Conservation (phyloP, 257 asterid species). For the Solanum infundibuliforme region DNA sequence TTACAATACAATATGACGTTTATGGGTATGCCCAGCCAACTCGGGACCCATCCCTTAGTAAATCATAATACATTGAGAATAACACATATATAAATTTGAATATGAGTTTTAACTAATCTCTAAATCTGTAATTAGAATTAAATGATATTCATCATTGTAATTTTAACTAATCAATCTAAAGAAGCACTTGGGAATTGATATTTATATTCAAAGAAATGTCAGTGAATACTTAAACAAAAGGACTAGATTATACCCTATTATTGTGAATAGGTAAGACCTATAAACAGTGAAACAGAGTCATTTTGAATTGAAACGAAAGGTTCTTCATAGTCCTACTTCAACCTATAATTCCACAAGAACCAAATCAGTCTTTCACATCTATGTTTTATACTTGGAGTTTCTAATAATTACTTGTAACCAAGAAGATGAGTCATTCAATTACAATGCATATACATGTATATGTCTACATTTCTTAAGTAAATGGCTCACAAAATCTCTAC, state of each 20-base stretch:
- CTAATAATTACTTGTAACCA: neutral
- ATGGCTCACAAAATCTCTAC: too few relatives aligned
- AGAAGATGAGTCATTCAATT: neutral
- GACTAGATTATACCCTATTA: neutral
- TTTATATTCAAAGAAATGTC: neutral
- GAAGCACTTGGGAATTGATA: too few relatives aligned
- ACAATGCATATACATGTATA: neutral
- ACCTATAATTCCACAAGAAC: neutral
- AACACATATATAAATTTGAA: too few relatives aligned
- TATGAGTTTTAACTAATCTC: too few relatives aligned
- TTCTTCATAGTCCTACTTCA: neutral
- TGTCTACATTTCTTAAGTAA: neutral
- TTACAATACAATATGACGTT: too few relatives aligned
- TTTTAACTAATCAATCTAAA: too few relatives aligned
- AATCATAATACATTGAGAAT: too few relatives aligned
- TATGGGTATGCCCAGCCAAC: too few relatives aligned
- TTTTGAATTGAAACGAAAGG: neutral
- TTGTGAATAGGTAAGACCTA: neutral
- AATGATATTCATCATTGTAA: too few relatives aligned
- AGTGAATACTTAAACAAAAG: neutral
- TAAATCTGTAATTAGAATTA: too few relatives aligned
- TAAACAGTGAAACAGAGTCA: neutral
- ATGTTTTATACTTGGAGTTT: neutral
- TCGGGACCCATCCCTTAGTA: too few relatives aligned
- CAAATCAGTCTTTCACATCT: neutral